Evolutionary conservation across 805 yeast species (phyloP).

Genomic region (Zygosaccharomyces kombuchaensis): DNA sequence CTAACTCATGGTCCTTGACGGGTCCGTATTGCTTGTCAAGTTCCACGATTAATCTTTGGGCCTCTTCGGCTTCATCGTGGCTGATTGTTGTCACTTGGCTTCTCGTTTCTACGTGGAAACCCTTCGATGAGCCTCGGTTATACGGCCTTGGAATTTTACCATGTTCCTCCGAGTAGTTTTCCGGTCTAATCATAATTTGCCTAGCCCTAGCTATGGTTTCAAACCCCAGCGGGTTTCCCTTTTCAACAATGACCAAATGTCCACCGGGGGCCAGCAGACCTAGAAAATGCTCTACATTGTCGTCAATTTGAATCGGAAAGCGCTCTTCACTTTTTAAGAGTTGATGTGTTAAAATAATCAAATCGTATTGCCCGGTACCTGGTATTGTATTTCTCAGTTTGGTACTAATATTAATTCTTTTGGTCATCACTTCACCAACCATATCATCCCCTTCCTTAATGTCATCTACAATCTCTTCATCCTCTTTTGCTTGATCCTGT

Average conservation of each 20-base stretch:
- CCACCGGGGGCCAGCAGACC: slow-evolving; percentile 72
- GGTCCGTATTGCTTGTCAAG: slow-evolving; percentile 38
- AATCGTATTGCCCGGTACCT: slow-evolving; percentile 51
- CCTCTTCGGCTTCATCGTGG: slow-evolving; percentile 5
- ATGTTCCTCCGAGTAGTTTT: slow-evolving; percentile 47
- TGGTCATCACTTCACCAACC: slow-evolving; percentile 53
- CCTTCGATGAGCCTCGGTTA: slow-evolving; percentile 43
- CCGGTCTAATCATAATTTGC: slow-evolving; percentile 86
- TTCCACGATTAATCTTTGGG: slow-evolving; percentile 7
- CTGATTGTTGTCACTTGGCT: background rate
- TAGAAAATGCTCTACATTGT: slow-evolving; percentile 54
- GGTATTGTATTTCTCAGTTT: slow-evolving; percentile 53
- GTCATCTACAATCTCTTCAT: slow-evolving; percentile 22
- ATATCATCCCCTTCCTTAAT: slow-evolving; percentile 33
- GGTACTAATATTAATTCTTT: slow-evolving; percentile 50
- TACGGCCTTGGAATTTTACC: slow-evolving; percentile 72
- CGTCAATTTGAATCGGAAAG: slow-evolving; percentile 73
- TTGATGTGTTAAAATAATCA: slow-evolving; percentile 81
- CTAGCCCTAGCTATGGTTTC: slow-evolving; percentile 88
- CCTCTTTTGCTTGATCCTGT: slow-evolving; percentile 13
- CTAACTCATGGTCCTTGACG: slow-evolving; percentile 41
- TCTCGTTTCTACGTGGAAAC: background rate
- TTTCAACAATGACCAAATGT: slow-evolving; percentile 69
- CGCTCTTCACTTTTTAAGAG: slow-evolving; percentile 53
- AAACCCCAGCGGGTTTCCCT: slow-evolving; percentile 88